Conservation (phyloP, 148 eudicot species). For the Camellia japonica region DNA sequence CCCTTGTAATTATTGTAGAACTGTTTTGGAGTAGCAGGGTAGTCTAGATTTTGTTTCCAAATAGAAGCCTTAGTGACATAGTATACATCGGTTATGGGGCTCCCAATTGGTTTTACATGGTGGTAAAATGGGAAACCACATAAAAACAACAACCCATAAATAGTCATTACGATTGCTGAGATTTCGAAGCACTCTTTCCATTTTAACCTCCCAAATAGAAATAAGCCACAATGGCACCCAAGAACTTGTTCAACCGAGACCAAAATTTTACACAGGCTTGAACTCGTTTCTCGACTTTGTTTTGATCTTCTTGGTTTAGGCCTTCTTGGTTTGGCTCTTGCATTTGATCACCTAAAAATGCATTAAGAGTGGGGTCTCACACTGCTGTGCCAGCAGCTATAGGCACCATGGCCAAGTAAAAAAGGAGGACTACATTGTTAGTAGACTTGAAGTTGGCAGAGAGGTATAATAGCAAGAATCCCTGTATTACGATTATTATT, state of each 20-base stretch:
- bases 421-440: not conserved
- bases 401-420: not conserved
- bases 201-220: too few relatives aligned
- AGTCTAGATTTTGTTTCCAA: not conserved
- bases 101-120: not conserved
- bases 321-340: not conserved
- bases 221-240: not conserved
- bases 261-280: not conserved
- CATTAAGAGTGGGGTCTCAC: not conserved
- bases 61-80: not conserved
- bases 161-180: not conserved
- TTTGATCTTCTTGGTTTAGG: too few relatives aligned
- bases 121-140: not conserved
- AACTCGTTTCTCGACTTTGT: not conserved
- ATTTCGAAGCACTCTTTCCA: not conserved
- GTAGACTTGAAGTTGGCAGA: not conserved
- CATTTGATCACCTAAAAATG: not conserved
- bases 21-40: too few relatives aligned
- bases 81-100: not conserved
- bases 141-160: not conserved
- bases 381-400: not conserved
- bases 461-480: not conserved
- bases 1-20: too few relatives aligned
- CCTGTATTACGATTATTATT: not conserved
- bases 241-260: not conserved